Evolutionary conservation across 2,329 filamentous ascomycete species (phyloP).

Genomic region (Zopfia rhizophila): DNA sequence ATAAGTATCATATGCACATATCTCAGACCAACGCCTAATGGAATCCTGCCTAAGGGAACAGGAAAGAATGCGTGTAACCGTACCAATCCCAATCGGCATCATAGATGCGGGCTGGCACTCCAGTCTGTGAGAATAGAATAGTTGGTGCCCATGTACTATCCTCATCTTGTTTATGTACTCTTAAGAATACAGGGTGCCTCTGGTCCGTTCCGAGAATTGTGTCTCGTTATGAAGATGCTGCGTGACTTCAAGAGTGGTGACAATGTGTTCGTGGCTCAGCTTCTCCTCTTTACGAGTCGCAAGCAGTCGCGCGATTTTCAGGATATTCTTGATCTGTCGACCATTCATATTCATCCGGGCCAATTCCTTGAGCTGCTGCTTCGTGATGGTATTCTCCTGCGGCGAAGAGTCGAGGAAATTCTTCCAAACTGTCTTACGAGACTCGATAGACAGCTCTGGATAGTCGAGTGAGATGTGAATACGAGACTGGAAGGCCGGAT

Average conservation of each 20-base stretch:
- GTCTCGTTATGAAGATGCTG: conserved; percentile 53
- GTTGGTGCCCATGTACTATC: too few relatives aligned
- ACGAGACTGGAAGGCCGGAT: conserved; percentile 59
- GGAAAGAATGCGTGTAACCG: too few relatives aligned
- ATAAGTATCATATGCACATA: too few relatives aligned
- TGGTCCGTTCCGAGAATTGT: conserved; percentile 40
- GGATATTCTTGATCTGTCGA: conserved; percentile 56
- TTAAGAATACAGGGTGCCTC: conserved; percentile 41
- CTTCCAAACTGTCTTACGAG: conserved; percentile 56
- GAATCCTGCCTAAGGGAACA: too few relatives aligned
- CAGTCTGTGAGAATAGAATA: too few relatives aligned
- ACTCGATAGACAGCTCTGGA: conserved; percentile 51
- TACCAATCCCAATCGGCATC: too few relatives aligned
- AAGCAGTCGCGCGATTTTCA: conserved; percentile 53
- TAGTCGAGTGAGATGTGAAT: conserved; percentile 60
- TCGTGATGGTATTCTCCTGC: conserved; percentile 44
- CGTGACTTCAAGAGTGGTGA: conserved; percentile 51
- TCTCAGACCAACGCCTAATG: too few relatives aligned
- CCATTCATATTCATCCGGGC: conserved; percentile 51
- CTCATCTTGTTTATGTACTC: too few relatives aligned
- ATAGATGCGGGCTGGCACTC: too few relatives aligned
- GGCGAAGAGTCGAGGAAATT: conserved; percentile 53
- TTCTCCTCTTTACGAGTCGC: conserved; percentile 31
- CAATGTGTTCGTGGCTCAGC: conserved; percentile 42
- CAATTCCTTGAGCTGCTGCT: conserved; percentile 46